Base-by-base conservation (phyloP, 441 rosid species). In the Gossypium aridum region DNA sequence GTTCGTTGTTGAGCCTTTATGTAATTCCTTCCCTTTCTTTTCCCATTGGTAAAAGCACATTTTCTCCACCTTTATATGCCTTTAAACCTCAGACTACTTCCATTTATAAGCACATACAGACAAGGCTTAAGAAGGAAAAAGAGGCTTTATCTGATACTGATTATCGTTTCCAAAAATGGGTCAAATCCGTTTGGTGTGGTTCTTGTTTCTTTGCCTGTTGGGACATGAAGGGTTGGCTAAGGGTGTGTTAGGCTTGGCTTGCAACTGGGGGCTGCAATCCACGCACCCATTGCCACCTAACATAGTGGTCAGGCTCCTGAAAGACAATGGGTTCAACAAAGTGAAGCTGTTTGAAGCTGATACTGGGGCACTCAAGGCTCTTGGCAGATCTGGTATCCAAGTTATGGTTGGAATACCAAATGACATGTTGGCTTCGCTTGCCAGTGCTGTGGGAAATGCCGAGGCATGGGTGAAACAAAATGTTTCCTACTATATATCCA, bases 371-470 rank as follows among this genome's bases (percentile, higher is more conserved):
- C 87, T 95, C 34, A 82, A 82, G 17, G 97, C 98, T 53, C 86
- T 95, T 0, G 91, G 89, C 10, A 90, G 79, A 23, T 92, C 94
- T 1, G 92, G 91, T 45, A 93, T 93, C 69, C 86, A 93, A 37
- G 97, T 95, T 37, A 95, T 95, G 97, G 80, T 95, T 6, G 99
- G 94, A 16, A 87, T 95, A 57, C 98, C 98, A 23, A 95, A 95
- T 75, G 85, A 90, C 31, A 83, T 92, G 79, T 75, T 94, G 73
- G 83, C 81, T 0, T 56, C 85, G 16, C 80, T 93, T 53, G 91
- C 95, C 0, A 76, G 85, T 62, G 86, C 87, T 72, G 87, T 83
- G 25, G 74, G 75, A 0, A 79, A 83, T 61, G 99, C 97, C 1
- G 81, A 83, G 72, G 79, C 84, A 0, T 94, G 94, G 94, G 98